Conservation (phyloP, 495 filamentous ascomycete species). For the Aspergillus ostianus region DNA sequence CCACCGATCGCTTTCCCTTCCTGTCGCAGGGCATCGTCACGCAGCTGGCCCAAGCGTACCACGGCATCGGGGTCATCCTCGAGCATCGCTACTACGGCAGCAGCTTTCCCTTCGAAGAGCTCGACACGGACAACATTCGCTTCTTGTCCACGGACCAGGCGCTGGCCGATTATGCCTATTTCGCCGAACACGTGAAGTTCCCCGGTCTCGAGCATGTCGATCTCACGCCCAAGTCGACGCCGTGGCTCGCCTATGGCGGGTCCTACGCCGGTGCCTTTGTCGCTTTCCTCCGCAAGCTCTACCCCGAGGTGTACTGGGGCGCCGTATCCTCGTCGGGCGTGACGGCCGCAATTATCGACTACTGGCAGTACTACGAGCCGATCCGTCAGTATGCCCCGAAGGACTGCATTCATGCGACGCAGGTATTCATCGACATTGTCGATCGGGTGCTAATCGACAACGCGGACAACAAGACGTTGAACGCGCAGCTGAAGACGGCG, state of each 20-base stretch:
- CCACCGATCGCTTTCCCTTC: conserved; percentile 54
- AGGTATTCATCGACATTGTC: conserved; percentile 58
- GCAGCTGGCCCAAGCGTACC: conserved; percentile 59
- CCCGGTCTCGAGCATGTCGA: conserved; percentile 60
- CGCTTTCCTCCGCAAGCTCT: conserved; percentile 65
- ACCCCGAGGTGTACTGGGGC: conserved; percentile 68
- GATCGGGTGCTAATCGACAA: conserved; percentile 63
- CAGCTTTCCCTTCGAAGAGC: conserved; percentile 56
- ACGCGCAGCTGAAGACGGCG: conserved; percentile 51
- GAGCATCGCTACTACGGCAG: conserved; percentile 75
- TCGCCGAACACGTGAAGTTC: conserved; percentile 65
- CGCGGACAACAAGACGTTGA: conserved; percentile 41
- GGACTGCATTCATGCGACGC: conserved; percentile 54
- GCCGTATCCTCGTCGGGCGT: conserved; percentile 71
- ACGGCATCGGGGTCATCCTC: conserved; percentile 70
- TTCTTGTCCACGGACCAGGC: conserved; percentile 77
- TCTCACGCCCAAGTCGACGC: conserved; percentile 54
- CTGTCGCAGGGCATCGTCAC: conserved; percentile 68
- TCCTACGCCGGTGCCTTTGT: conserved; percentile 73
- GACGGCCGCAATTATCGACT: conserved; percentile 67
- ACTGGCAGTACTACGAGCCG: conserved; percentile 69
- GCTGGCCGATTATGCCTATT: conserved; percentile 69
- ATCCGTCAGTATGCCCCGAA: conserved; percentile 55
- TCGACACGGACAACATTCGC: conserved; percentile 63
- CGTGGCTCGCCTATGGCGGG: conserved; percentile 72